Conservation (phyloP, 1,139 yeast genomes). For the Yarrowia galli region DNA sequence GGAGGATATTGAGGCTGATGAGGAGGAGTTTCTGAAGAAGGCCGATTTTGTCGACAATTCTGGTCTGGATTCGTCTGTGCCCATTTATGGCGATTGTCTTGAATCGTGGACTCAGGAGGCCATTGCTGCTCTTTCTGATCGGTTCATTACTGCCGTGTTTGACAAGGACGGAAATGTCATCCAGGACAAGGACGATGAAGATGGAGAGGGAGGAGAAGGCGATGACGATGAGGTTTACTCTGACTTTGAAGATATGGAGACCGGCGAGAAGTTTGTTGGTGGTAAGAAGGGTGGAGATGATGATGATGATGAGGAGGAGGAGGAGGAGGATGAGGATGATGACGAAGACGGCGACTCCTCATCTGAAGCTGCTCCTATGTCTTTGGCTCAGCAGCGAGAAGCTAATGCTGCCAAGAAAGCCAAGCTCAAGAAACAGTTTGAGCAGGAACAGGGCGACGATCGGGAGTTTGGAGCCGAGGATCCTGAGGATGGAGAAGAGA, state of each 20-base stretch:
- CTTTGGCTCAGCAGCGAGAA: slow-evolving; percentile 64
- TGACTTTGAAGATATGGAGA: slow-evolving; percentile 82
- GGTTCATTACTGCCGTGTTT: slow-evolving; percentile 73
- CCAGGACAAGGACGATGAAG: slow-evolving; percentile 52
- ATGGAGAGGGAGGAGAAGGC: slow-evolving; percentile 51
- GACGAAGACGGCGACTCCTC: slow-evolving; percentile 47
- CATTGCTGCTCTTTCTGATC: slow-evolving; percentile 58
- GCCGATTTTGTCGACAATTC: slow-evolving; percentile 9
- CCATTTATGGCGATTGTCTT: slow-evolving; percentile 50
- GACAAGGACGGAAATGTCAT: slow-evolving; percentile 49
- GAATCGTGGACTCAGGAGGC: slow-evolving; percentile 58
- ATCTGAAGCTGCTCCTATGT: slow-evolving; percentile 52
- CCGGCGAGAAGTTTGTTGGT: slow-evolving; percentile 47
- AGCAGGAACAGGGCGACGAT: slow-evolving; percentile 76
- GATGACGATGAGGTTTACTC: slow-evolving; percentile 66
- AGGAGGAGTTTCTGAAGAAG: slow-evolving; percentile 66
- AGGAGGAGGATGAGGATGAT: slow-evolving; percentile 52
- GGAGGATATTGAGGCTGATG: slow-evolving; percentile 60
- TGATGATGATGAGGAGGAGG: slow-evolving; percentile 49
- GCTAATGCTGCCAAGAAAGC: slow-evolving; percentile 90
- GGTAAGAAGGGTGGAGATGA: slow-evolving; percentile 42
- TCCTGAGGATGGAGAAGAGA: slow-evolving; percentile 71
- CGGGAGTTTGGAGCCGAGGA: slow-evolving; percentile 76
- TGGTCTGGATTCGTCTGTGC: slow-evolving; percentile 17
- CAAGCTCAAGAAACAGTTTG: slow-evolving; percentile 84